Conservation (phyloP, 1,139 yeast genomes). For the Wickerhamomyces sp. region DNA sequence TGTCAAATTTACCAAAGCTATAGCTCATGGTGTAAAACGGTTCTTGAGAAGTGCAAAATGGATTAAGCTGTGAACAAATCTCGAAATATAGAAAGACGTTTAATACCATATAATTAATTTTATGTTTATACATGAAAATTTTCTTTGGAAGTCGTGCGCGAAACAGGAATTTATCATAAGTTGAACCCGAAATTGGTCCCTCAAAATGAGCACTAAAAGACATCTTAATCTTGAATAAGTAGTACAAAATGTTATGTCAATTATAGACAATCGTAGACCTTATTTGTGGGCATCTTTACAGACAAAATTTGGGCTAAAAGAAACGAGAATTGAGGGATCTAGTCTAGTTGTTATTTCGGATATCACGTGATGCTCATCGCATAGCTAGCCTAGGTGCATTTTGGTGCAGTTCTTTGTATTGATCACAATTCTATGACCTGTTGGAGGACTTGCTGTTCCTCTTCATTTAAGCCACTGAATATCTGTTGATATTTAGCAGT, state of each 20-base stretch:
- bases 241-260: no score
- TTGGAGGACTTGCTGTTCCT: conserved; percentile 30
- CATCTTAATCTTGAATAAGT: no score
- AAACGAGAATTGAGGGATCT: not conserved
- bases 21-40: not conserved
- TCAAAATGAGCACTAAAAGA: no score
- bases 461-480: conserved; percentile 27
- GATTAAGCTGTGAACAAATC: no score
- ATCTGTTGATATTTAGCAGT: conserved; percentile 30
- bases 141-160: not conserved
- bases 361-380: conserved; percentile 2
- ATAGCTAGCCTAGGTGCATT: no score
- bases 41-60: no score
- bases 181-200: not conserved
- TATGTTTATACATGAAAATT: conserved; percentile 1
- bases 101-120: no score
- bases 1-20: conserved; percentile 4
- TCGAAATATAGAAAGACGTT: no score
- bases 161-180: not conserved
- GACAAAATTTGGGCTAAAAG: no score
- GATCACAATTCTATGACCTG: conserved; percentile 22
- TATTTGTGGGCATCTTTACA: no score
- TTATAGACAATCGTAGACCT: no score
- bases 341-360: not conserved
- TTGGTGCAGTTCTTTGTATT: no score